A percentile compares a stretch with the other conserved stretches of the same genome.
Evolutionary conservation across 106 monocot genomes (phyloP).

Genomic region (Allium cepa): DNA sequence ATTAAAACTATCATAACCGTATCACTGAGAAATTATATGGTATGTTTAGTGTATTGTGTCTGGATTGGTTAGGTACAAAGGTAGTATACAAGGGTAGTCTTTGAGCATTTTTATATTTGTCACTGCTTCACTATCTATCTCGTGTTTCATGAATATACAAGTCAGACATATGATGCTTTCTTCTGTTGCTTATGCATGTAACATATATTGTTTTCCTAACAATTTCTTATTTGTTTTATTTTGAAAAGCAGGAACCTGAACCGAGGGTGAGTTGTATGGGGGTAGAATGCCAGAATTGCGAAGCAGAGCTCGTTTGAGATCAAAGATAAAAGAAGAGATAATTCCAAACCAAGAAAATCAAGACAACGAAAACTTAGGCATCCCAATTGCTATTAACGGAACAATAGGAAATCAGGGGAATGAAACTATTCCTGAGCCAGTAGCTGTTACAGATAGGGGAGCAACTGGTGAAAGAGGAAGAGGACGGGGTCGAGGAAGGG

Average conservation of each 20-base stretch:
- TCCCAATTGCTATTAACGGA: constrained; percentile 2
- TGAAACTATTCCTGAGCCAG: neutral
- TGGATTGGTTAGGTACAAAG: too few species aligned
- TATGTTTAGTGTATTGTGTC: too few species aligned
- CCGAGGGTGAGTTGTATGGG: constrained; percentile 71
- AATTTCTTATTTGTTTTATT: neutral
- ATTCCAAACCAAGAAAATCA: constrained; percentile 6
- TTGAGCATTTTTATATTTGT: too few species aligned
- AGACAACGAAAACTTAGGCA: too few species aligned
- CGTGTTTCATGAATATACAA: too few species aligned
- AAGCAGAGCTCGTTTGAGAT: constrained; percentile 78
- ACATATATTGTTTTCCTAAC: neutral
- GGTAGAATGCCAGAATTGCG: constrained; percentile 96
- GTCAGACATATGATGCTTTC: neutral
- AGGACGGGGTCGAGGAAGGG: constrained; percentile 52
- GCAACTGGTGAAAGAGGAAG: constrained; percentile 25
- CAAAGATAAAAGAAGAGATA: constrained; percentile 3
- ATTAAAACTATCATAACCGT: too few species aligned
- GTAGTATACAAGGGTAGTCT: too few species aligned
- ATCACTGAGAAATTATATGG: too few species aligned
- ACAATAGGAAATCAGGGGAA: constrained; percentile 27
- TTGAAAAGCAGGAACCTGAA: constrained; percentile 17
- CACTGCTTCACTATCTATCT: too few species aligned
- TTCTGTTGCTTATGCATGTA: neutral
- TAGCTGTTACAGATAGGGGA: too few species aligned